Base-by-base conservation (phyloP, 495 filamentous ascomycete species). In the Hyaloscypha variabilis region DNA sequence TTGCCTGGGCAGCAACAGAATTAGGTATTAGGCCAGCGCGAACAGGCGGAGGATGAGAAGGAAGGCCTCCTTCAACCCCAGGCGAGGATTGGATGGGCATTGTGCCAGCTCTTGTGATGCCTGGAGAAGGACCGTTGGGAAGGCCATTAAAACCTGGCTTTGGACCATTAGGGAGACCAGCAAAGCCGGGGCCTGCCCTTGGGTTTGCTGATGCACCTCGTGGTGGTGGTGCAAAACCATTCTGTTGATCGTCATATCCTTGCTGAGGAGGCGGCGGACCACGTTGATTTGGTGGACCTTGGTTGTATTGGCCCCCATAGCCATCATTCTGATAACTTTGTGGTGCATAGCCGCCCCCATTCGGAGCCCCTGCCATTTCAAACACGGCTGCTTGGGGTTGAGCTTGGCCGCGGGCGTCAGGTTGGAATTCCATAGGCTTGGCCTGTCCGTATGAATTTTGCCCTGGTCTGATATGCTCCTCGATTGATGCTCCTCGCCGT, bases 1-100 rank as follows among this genome's bases (percentile, higher is more conserved):
- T 77, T n/a, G 71, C 69, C 57, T 76, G 64, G 65, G 80, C 79
- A 62, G 85, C 74, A 79, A 87, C 64, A 8, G 82, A 82, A 67
- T 81, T 77, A 24, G 80, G 76, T 75, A 90, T 85, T 57, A 90
- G 81, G 17, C 94, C 95, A 3, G 91, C 87, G 23, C 94, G 86
- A 56, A 96, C 86, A 13, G 95, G 95, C 6, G 82, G 79, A 11
- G 94, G 93, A 73, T 97, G 95, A 31, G 85, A 82, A 19, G 92
- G 88, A 3, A 96, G 80, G 30, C 58, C 60, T 23, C 59, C 64
- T 28, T 58, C 62, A 42, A 8, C 10, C 30, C 46, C 55, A 31
- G 29, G 58, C 21, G 2, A 83, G 81, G 59, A 85, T 79, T 23
- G 73, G 56, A 46, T 69, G 24, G 59, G 64, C 69, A 71, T 34